A percentile compares a stretch with the other conserved stretches of the same genome.
These are phyloP conservation scores for Penicillium psychrosexuale DNA, from an alignment of 2,329 filamentous ascomycete species.

Conservation along the genomic window DNA sequence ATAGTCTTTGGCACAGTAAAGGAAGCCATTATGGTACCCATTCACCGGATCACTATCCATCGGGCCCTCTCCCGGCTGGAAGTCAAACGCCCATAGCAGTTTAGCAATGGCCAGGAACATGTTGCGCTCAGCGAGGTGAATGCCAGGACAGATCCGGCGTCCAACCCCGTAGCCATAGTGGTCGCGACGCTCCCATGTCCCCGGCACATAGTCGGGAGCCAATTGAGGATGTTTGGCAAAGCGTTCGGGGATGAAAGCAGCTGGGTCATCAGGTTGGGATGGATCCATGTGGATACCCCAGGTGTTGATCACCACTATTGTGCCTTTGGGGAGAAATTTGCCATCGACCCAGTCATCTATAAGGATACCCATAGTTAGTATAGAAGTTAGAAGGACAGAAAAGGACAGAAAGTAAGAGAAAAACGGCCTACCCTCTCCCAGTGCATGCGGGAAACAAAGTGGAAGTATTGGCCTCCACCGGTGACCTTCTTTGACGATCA, in stretches of 20 bases:
- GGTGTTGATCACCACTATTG: neutral
- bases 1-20: constrained; percentile 1
- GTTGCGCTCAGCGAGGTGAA: constrained; percentile 1
- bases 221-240: neutral
- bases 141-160: constrained; percentile 1
- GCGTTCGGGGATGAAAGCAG: neutral
- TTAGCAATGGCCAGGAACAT: neutral
- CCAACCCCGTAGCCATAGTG: constrained; percentile 1
- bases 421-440: neutral
- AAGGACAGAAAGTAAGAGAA: neutral
- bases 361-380: neutral
- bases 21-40: neutral
- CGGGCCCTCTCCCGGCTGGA: neutral
- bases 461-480: constrained; percentile 1
- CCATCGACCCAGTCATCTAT: neutral
- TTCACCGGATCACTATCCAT: neutral
- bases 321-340: neutral
- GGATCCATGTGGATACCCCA: constrained; percentile 4
- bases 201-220: neutral
- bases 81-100: neutral
- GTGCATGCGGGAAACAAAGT: neutral
- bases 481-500: constrained; percentile 4
- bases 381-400: neutral
- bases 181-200: neutral
- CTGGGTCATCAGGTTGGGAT: neutral